Evolutionary conservation across 768 basidiomycete species (phyloP), one percentile per base, ranked within the genome.

Genomic region (Amanita molliuscula): DNA sequence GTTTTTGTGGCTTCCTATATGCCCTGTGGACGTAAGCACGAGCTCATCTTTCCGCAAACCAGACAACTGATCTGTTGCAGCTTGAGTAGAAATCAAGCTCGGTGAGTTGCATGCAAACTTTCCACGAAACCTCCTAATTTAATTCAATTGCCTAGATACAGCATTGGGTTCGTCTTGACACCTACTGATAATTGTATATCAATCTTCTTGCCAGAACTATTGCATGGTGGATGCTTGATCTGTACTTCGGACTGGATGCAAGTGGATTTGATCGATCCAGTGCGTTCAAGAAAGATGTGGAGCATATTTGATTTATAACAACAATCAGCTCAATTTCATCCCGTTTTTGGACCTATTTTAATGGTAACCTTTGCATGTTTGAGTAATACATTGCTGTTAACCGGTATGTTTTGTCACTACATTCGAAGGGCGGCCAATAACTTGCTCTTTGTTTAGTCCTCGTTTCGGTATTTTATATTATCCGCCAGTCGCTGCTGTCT

Each of bases 161-260:
- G 61, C 13, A 54, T 58, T 40, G 66, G 66, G 66, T 67, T 44
- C 46, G 58, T 55, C 8, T 5, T 26, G 10, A 36, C 33, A 3
- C 11, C 26, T n/a, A 34, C 34, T 6, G 15, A 26, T 28, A 9
- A 38, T 13, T 26, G n/a, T 43, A 38, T 18, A 6, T 37, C 49
- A 40, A 52, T 35, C 41, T 23, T 36, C 25, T 10, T 47, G 42
- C 50, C 35, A 40, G 65, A 6, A 56, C 57, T n/a, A 89, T 94
- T 48, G 81, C 84, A 0, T 96, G 91, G 92, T 95, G 91, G 90
- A 88, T 96, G 82, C 74, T 94, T 20, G 88, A 94, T 60, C 64
- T 93, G 8, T 90, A 80, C 78, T 97, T 98, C 59, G 95, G 95
- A n/a, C 75, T 98, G 5, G 95, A 97, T 65, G 90, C 92, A 0